A percentile compares a stretch with the other conserved stretches of the same genome.
Evolutionary conservation across 2,329 filamentous ascomycete genomes (phyloP).

Genomic region (Escovopsis sp.): DNA sequence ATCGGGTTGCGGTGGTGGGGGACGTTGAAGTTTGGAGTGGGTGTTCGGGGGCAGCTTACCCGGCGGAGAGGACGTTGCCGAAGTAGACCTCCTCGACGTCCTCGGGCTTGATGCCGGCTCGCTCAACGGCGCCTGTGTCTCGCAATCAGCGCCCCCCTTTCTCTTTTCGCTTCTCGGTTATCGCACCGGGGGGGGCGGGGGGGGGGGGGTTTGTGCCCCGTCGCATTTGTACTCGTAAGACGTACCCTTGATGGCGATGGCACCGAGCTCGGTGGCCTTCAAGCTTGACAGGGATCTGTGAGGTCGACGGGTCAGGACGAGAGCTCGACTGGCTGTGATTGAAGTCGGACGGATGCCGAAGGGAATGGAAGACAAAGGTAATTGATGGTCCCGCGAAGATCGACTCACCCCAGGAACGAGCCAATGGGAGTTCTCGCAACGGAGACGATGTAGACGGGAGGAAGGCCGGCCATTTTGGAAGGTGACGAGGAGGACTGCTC

Average conservation of each 20-base stretch:
- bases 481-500: not conserved
- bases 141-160: no score
- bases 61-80: slow-evolving; percentile 93
- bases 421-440: slow-evolving; percentile 81
- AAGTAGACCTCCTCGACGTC: slow-evolving; percentile 96
- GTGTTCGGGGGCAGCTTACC: slow-evolving; percentile 40
- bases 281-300: slow-evolving; percentile 74
- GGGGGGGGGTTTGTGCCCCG: no score
- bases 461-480: slow-evolving; percentile 58
- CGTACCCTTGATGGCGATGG: slow-evolving; percentile 83
- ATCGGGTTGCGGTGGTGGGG: no score
- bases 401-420: slow-evolving; percentile 79
- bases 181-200: no score
- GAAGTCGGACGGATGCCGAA: no score
- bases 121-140: slow-evolving; percentile 57
- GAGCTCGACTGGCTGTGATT: no score
- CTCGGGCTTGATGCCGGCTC: slow-evolving; percentile 74
- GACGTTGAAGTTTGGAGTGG: not conserved
- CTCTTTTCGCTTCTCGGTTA: slow-evolving; percentile 1
- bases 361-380: no score
- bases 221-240: slow-evolving; percentile 2
- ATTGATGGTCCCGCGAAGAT: no score
- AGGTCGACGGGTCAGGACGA: not conserved
- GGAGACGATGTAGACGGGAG: slow-evolving; percentile 92
- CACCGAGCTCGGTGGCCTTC: slow-evolving; percentile 73